Evolutionary conservation across 352 stramenopile species (phyloP).

Genomic region (Plasmopara viticola): DNA sequence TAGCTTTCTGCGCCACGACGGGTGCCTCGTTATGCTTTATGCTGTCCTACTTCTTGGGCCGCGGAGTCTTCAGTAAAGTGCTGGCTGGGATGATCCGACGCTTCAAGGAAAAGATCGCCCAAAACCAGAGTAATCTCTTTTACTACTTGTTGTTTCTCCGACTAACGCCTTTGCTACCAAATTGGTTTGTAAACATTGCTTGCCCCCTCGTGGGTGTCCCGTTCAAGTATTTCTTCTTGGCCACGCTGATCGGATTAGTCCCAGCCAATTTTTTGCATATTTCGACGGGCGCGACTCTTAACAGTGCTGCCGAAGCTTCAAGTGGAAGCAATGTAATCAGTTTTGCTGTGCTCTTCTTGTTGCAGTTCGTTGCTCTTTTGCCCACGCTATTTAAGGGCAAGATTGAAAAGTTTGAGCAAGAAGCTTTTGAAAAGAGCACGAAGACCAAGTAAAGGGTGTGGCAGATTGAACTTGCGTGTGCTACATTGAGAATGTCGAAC

Average conservation of each 20-base stretch:
- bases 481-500: no score
- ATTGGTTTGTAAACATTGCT: slow-evolving; percentile 89
- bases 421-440: slow-evolving; percentile 63
- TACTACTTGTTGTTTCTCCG: slow-evolving; percentile 88
- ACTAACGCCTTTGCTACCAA: slow-evolving; percentile 81
- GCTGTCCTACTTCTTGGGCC: slow-evolving; percentile 81
- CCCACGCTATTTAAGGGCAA: slow-evolving; percentile 85
- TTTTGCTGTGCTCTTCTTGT: slow-evolving; percentile 73
- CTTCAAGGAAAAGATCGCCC: slow-evolving; percentile 80
- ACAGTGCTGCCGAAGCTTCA: slow-evolving; percentile 46
- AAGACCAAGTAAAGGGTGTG: slow-evolving; percentile 29
- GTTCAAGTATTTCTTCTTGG: slow-evolving; percentile 82
- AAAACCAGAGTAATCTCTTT: slow-evolving; percentile 81
- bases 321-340: slow-evolving; percentile 68
- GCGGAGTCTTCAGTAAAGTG: slow-evolving; percentile 58
- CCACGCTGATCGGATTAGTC: slow-evolving; percentile 74
- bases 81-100: slow-evolving; percentile 64
- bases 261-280: slow-evolving; percentile 84
- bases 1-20: slow-evolving; percentile 78
- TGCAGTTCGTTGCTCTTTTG: slow-evolving; percentile 81
- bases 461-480: neutral
- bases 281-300: slow-evolving; percentile 74
- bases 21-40: slow-evolving; percentile 81
- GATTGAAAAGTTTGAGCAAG: slow-evolving; percentile 77
- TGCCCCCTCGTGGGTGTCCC: slow-evolving; percentile 77